phyloP scores from a whole-genome alignment of 1,284 basidiomycete species.

The Schizophyllum commune region DNA sequence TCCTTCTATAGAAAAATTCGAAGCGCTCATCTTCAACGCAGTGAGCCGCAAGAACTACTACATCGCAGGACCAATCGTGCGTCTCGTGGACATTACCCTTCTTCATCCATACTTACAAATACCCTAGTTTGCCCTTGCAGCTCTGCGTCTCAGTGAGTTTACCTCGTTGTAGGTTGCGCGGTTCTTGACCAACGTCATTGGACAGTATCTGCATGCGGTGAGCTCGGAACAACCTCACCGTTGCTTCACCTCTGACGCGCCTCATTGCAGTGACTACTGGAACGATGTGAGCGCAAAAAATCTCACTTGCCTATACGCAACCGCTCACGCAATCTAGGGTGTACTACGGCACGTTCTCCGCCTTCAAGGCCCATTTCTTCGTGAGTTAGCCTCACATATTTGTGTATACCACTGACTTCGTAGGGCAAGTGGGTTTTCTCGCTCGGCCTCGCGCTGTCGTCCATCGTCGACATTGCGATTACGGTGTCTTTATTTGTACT shows the following conservation, averaged over 20 bases:
- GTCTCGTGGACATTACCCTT: not conserved
- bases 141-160: not conserved
- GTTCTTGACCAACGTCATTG: not conserved
- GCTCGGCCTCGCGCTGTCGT: slow-evolving; percentile 36
- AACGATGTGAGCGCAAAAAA: not conserved
- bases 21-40: not conserved
- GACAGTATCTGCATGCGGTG: not conserved
- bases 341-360: slow-evolving; percentile 6
- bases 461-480: slow-evolving; percentile 37
- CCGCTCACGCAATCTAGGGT: not conserved
- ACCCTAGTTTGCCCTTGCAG: not conserved
- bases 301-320: not conserved
- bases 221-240: not conserved
- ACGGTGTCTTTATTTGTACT: slow-evolving; percentile 34
- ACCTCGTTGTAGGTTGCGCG: not conserved
- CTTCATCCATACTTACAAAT: not conserved
- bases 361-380: slow-evolving; percentile 1
- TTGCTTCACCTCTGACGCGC: not conserved
- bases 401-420: not conserved
- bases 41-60: not conserved
- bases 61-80: not conserved
- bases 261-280: not conserved
- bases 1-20: not conserved
- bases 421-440: slow-evolving; percentile 41
- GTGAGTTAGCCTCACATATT: not conserved